Evolutionary conservation across 2,329 filamentous ascomycete species (phyloP), one percentile per base, ranked within the genome.

Genomic region (Ascochyta clinopodiicola): DNA sequence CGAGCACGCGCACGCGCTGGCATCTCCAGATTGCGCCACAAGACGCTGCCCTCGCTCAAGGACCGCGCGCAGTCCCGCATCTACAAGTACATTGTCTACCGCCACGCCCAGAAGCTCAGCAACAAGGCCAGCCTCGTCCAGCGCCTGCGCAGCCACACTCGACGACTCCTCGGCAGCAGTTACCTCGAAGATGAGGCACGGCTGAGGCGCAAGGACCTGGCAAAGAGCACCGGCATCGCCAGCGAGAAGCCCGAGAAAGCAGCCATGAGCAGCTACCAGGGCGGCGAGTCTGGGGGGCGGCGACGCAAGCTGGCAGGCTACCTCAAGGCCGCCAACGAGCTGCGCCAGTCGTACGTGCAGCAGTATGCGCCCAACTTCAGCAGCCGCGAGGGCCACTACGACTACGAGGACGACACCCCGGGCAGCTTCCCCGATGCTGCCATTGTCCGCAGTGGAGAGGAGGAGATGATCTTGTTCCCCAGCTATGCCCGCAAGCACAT

Each of bases 381-480:
- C 71, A 57, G 74, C 70, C 75, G 77, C 25, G 77, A 79, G 31
- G 77, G 81, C 12, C 63, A 64, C 39, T 78, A 79, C 40, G 79
- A 68, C 68, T 77, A 74, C 56, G 72, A 73, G 22, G 74, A 75
- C 36, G 73, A 79, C 24, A 89, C 91, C 27, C 88, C 91, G 0
- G 90, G 89, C 0, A 86, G 88, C 1, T 97, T 96, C 69, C 91
- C 92, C 0, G 89, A 96, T 64, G 89, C 91, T 17, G 86, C 89
- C n/a, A 90, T 96, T 56, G 85, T 89, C 15, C 84, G 87, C 10
- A 88, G 87, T 58, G 93, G 91, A 12, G 86, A 92, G 57, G 92
- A 97, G 73, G 91, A 98, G 78, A 91, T 99, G 87, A 86, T 99
- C 9, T 74, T 99, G 22, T 99, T 99, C 65, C 95, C 95, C 0